Evolutionary conservation across 441 rosid species (phyloP), one percentile per base, ranked within the genome.

Genomic region (Erodium texanum): DNA sequence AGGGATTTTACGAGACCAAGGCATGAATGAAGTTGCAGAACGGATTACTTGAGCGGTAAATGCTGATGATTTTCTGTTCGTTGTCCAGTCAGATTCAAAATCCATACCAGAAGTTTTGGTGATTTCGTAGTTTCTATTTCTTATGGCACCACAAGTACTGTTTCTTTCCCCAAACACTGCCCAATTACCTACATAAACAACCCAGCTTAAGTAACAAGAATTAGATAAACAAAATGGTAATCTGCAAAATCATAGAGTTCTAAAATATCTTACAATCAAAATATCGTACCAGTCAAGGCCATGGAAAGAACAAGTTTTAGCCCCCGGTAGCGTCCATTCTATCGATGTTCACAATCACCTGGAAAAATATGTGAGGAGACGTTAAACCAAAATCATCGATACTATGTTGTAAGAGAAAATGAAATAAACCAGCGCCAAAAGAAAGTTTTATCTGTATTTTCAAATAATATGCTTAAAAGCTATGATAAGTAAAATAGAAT

Each of bases 1-100:
- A 72, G 89, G 87, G 74, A 94, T 89, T 83, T 87, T 87, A 78
- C 83, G 72, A 75, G 93, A 83, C 85, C 93, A 84, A 75, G 89
- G 88, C 87, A 89, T 86, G 74, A 84, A 86, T 69, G 83, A 81
- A 67, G 86, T 83, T 71, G 94, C 78, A 16, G 90, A 82, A 79
- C 87, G 86, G 78, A 87, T 85, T 69, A 75, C 79, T 74, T 80
- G 82, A 54, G 85, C 72, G 68, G 85, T 76, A 67, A 79, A 79
- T 27, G 75, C 78, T 2, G 86, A 86, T 64, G 96, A 82, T 69
- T 81, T 78, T 76, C 78, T 73, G 74, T 86, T 83, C 70, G 65
- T 79, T 68, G 76, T 74, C 86, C 87, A 83, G 74, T 83, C 89
- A n/a, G 86, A 89, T 74, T 87, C 87, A 85, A 79, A 73, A 84